Base-by-base conservation (phyloP, 352 stramenopile species). In the Phytopythium mirpurense region DNA sequence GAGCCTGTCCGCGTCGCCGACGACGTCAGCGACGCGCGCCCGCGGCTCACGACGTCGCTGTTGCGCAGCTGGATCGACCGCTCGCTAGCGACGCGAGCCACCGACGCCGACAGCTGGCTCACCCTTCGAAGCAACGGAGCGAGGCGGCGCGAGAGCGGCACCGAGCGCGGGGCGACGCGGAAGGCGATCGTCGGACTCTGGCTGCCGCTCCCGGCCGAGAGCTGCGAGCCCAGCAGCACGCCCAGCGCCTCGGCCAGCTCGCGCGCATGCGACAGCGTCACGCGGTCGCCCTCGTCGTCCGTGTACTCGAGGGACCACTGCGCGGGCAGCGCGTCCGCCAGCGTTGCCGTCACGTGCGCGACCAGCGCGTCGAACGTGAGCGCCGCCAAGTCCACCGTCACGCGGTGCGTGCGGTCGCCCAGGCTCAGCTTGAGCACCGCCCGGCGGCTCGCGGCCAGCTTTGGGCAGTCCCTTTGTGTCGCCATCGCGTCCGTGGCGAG, bases 251-350 rank as follows among this genome's bases (percentile, higher is more conserved):
- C 81, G 18, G 54, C 43, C 34, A 89, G 67, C 59, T 91, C 81
- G 9, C 65, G 56, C 14, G 66, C 48, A 50, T 66, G 82, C 41
- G 62, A 66, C 7, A 89, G 58, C 12, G 78, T 89, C 31, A 91
- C 65, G 31, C 83, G 59, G 48, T 91, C 80, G 35, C 75, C 68
- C 43, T 91, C 80, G 18, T 88, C 68, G 56, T 91, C 80, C 37
- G 68, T 71, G 68, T 89, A 91, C 46, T 88, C 57, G 23, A 91
- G 60, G 49, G 67, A 66, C 66, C 68, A 89, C 35, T 45, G n/a
- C 34, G 42, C 31, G 10, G 66, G 54, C 10, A 71, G 45, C 14
- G 53, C 49, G n/a, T 66, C 53, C 9, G 47, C 55, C 51, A 86
- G 85, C 35, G 51, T 56, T 40, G 72, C 63, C 24, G 62, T 21